These are phyloP conservation scores for Curvularia lunata DNA, from an alignment of 2,329 filamentous ascomycete species.

Conservation along the genomic window DNA sequence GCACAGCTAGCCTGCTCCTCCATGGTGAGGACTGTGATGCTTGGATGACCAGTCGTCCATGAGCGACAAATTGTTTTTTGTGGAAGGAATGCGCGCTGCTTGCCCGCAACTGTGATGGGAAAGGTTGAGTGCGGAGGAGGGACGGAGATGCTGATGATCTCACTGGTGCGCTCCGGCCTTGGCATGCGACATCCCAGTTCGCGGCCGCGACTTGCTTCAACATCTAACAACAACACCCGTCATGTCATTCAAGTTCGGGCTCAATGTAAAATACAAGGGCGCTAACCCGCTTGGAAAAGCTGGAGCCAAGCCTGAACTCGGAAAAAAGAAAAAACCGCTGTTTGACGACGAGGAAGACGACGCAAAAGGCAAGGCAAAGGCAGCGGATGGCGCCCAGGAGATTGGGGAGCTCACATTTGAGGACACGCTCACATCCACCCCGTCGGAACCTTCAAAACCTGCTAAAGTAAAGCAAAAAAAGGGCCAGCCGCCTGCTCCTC, in stretches of 20 bases:
- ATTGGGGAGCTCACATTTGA: conserved; percentile 66
- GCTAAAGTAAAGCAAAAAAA: conserved; percentile 47
- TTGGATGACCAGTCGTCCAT: conserved; percentile 26
- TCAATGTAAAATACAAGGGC: conserved; percentile 66
- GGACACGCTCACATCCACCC: conserved; percentile 50
- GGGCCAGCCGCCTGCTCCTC: conserved; percentile 41
- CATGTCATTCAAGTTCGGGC: conserved; percentile 60
- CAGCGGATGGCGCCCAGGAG: conserved; percentile 56
- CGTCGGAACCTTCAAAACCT: conserved; percentile 29
- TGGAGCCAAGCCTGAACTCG: conserved; percentile 27
- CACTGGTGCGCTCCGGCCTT: conserved; percentile 36
- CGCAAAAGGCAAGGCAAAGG: conserved; percentile 41
- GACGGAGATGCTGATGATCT: conserved; percentile 34
- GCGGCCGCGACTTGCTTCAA: conserved; percentile 1
- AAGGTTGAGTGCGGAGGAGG: conserved; percentile 27
- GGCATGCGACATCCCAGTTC: conserved; percentile 22
- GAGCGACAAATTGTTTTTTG: background rate
- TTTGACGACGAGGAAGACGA: conserved; percentile 67
- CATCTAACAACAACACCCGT: conserved; percentile 18
- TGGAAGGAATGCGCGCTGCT: background rate
- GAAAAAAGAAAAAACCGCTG: conserved; percentile 40
- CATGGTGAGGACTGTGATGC: conserved; percentile 31
- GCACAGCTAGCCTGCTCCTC: conserved; percentile 37
- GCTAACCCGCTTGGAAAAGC: conserved; percentile 24
- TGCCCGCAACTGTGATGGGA: conserved; percentile 3